phyloP scores from a whole-genome alignment of 495 filamentous ascomycete genomes.

The Aspergillus wentii region DNA sequence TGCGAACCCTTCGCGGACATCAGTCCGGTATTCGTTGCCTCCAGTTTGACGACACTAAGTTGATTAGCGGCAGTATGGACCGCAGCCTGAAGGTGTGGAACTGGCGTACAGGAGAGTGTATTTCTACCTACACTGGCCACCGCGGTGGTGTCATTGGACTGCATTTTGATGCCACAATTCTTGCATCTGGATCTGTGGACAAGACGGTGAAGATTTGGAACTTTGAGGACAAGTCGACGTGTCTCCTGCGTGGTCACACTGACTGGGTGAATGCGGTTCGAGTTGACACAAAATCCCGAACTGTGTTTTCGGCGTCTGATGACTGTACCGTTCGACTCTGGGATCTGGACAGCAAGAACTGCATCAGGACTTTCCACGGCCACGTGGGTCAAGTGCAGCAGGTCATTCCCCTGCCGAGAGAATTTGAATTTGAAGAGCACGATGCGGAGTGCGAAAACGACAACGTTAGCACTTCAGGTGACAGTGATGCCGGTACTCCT shows the following conservation, averaged over 20 bases:
- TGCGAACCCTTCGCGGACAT: slow-evolving; percentile 80
- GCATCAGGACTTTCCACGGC: slow-evolving; percentile 79
- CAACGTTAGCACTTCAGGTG: slow-evolving; percentile 32
- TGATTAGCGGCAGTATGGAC: slow-evolving; percentile 82
- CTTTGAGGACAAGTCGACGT: slow-evolving; percentile 76
- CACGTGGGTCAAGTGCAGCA: slow-evolving; percentile 96
- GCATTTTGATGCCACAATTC: slow-evolving; percentile 75
- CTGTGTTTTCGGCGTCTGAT: slow-evolving; percentile 87
- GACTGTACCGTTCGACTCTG: slow-evolving; percentile 89
- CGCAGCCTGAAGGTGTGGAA: slow-evolving; percentile 89
- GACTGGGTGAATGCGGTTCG: slow-evolving; percentile 95
- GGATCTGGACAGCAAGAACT: slow-evolving; percentile 79
- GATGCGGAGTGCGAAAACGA: slow-evolving; percentile 54
- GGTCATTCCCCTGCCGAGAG: slow-evolving; percentile 71
- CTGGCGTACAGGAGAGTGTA: slow-evolving; percentile 85
- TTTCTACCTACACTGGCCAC: slow-evolving; percentile 75
- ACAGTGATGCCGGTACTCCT: slow-evolving; percentile 20
- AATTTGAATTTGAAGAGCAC: slow-evolving; percentile 79
- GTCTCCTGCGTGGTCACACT: slow-evolving; percentile 72
- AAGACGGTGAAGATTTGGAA: slow-evolving; percentile 91
- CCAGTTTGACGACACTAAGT: slow-evolving; percentile 87
- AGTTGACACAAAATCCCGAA: slow-evolving; percentile 74
- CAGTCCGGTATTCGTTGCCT: slow-evolving; percentile 77
- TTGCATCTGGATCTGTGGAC: slow-evolving; percentile 86
- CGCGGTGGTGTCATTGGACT: slow-evolving; percentile 75